Evolutionary conservation across 2,329 filamentous ascomycete genomes (phyloP), one percentile per base, ranked within the genome.

Genomic region (Clarireedia hainanense): DNA sequence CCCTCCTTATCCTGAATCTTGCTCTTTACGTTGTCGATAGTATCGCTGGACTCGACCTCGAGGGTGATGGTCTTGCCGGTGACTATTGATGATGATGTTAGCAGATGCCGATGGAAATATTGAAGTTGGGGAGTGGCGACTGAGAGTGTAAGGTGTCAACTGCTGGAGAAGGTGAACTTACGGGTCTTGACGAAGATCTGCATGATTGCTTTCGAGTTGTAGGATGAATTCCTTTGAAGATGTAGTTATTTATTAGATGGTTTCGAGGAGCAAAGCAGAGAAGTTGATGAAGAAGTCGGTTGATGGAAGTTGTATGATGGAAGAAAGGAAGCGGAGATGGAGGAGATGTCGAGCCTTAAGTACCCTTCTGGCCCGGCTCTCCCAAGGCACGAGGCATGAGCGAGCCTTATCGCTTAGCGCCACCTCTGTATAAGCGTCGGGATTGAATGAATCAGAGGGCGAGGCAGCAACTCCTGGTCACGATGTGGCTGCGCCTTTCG

Each of bases 151-250:
- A 60, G 60, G 58, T 59, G 45, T 50, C 40, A 49, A 24, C 50
- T 40, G 66, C 68, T 40, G 66, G 68, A 36, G 40, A 12, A 42
- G 65, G 63, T 60, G 37, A 68, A 86, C 86, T 81, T 79, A 90
- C 86, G 83, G 67, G 91, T 96, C 86, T 96, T 96, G 69, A 96
- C 91, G 76, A 96, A 96, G 81, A 96, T 96, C 82, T 96, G 91
- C 91, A 96, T 95, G 74, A 12, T 34, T 34, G 30, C 57, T 65
- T 58, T 59, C 60, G 62, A 59, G 54, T 57, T 57, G 56, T 51
- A 52, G 58, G 14, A 27, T 37, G 51, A 45, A 42, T 42, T 45
- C 30, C 48, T 37, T 9, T 45, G 47, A 58, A 56, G 54, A 50
- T 58, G 55, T 49, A 34, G 52, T 49, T 49, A 46, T 52, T 24